Evolutionary conservation across 2,329 filamentous ascomycete genomes (phyloP).

Genomic region (Seiridium unicorne): DNA sequence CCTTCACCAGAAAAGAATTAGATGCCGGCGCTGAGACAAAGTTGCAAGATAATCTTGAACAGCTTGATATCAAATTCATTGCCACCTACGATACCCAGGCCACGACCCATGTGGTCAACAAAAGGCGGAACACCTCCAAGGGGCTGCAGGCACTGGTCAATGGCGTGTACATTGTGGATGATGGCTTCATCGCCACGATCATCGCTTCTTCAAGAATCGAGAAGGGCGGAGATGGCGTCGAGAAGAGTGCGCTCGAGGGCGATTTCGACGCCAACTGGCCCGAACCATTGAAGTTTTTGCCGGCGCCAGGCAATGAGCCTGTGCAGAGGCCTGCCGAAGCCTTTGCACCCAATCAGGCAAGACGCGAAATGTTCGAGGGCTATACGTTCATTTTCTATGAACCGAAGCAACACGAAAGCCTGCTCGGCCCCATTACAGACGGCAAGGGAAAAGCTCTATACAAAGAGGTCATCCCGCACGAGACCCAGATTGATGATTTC

Average conservation of each 20-base stretch:
- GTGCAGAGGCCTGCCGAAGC: constrained; percentile 64
- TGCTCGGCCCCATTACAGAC: constrained; percentile 72
- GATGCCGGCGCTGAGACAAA: constrained; percentile 63
- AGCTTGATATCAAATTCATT: constrained; percentile 84
- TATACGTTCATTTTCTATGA: constrained; percentile 90
- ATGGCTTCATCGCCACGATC: constrained; percentile 72
- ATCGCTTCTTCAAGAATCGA: constrained; percentile 54
- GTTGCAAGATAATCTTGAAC: constrained; percentile 68
- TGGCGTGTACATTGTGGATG: constrained; percentile 73
- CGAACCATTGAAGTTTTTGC: constrained; percentile 67
- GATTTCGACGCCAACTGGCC: constrained; percentile 84
- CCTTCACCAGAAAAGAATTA: constrained; percentile 68
- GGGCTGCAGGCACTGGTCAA: constrained; percentile 85
- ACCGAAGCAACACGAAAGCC: constrained; percentile 68
- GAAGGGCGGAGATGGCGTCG: constrained; percentile 45
- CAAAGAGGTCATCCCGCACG: constrained; percentile 56
- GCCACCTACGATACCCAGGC: constrained; percentile 66
- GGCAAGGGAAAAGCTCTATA: constrained; percentile 81
- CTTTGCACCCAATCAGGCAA: constrained; percentile 66
- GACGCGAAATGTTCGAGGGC: constrained; percentile 75
- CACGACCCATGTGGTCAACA: constrained; percentile 86
- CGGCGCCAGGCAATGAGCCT: constrained; percentile 73
- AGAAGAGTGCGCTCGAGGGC: constrained; percentile 62
- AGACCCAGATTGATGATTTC: constrained; percentile 73
- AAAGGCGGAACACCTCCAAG: constrained; percentile 86